phyloP scores from a whole-genome alignment of 345 rosid genomes.

The Citropsis articulata region DNA sequence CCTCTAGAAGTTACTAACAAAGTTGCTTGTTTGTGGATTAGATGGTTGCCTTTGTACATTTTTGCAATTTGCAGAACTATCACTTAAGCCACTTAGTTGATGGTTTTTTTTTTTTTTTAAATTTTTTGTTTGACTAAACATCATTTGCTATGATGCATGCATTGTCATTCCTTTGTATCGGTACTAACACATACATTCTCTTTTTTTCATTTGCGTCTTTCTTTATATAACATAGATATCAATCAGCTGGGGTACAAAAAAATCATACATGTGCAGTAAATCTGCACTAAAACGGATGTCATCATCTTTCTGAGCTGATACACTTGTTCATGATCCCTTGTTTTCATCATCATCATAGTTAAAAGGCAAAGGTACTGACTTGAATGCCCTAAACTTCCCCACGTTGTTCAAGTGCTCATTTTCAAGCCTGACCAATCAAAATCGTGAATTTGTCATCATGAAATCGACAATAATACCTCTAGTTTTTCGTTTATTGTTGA shows the following conservation, averaged over 20 bases:
- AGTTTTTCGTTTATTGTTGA: background rate
- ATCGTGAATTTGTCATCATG: background rate
- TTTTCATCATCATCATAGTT: slow-evolving; percentile 28
- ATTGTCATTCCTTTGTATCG: background rate
- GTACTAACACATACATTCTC: background rate
- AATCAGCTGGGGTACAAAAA: background rate
- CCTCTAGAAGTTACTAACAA: background rate
- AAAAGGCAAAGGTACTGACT: slow-evolving; percentile 76
- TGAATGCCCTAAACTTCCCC: slow-evolving; percentile 77
- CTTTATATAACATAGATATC: background rate
- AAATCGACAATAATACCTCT: background rate
- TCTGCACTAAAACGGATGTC: background rate
- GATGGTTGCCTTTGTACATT: background rate
- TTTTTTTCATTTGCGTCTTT: background rate
- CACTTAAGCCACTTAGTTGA: background rate
- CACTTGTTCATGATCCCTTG: slow-evolving; percentile 6
- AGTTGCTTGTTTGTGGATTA: background rate
- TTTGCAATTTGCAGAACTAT: background rate
- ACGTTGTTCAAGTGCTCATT: slow-evolving; percentile 85
- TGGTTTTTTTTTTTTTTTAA: background rate
- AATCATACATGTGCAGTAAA: background rate
- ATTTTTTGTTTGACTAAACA: too few species aligned
- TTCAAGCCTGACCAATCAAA: slow-evolving; percentile 56
- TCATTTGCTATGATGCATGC: background rate
- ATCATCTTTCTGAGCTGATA: background rate